Conservation (phyloP, 768 basidiomycete genomes). For the Coprinopsis marcescibilis region DNA sequence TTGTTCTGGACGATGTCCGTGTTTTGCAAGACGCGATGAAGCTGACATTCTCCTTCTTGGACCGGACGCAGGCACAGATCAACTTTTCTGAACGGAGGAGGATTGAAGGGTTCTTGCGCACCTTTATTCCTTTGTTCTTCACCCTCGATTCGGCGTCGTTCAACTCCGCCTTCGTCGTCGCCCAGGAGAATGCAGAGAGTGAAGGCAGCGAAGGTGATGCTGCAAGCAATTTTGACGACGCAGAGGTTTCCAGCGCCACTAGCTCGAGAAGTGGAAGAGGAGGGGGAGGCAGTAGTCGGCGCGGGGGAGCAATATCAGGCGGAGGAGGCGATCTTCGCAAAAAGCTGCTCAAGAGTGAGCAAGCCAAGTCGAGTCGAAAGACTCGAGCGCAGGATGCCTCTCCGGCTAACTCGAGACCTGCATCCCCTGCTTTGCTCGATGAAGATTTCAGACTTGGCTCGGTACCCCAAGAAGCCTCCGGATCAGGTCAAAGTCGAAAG, state of each 20-base stretch:
- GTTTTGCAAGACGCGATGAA: constrained; percentile 86
- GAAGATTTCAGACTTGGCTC: constrained; percentile 30
- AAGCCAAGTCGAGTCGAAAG: constrained; percentile 65
- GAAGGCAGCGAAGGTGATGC: constrained; percentile 53
- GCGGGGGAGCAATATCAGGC: constrained; percentile 12
- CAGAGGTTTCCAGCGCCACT: constrained; percentile 28
- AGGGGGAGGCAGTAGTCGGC: constrained; percentile 2
- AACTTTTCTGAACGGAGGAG: constrained; percentile 65
- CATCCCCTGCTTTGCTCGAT: constrained; percentile 54
- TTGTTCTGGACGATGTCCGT: constrained; percentile 62
- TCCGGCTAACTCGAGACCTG: constrained; percentile 52
- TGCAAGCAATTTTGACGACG: constrained; percentile 29
- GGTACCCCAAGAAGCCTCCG: constrained; percentile 26
- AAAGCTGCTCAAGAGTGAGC: constrained; percentile 76
- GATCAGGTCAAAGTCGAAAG: constrained; percentile 15
- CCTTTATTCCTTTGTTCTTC: constrained; percentile 72
- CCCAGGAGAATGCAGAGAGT: constrained; percentile 48
- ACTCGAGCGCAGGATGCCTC: constrained; percentile 49
- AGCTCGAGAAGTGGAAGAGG: constrained; percentile 7
- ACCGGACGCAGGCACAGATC: constrained; percentile 78
- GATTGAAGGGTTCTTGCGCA: constrained; percentile 78
- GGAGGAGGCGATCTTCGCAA: constrained; percentile 65
- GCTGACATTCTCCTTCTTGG: constrained; percentile 84
- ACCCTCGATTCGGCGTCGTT: constrained; percentile 67
- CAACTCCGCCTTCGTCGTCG: constrained; percentile 61